Evolutionary conservation across 495 filamentous ascomycete species (phyloP), one percentile per base, ranked within the genome.

Genomic region (Penicillium cataractarum): DNA sequence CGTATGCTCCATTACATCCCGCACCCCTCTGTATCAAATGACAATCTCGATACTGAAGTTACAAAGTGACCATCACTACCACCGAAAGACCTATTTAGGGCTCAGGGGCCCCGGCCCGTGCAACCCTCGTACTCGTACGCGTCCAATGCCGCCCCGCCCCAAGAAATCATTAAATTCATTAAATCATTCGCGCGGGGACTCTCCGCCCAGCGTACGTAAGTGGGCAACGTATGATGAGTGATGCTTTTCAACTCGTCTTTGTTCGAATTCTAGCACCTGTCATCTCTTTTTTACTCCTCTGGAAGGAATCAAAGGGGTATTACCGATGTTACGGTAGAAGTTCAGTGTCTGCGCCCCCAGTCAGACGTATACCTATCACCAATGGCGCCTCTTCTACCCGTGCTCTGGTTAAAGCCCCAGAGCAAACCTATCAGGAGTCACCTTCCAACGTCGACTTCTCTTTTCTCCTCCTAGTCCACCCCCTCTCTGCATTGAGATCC

Each of bases 61-160:
- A 10, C 42, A 46, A 4, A 21, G n/a, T 44, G 3, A 19, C 40
- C 24, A 48, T 6, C 44, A 49, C 4, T 10, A 48, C 42, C 22
- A 49, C 22, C 17, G 4, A 27, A 17, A 27, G 9, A 29, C 29
- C 33, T 8, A 32, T 12, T 32, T 58, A 55, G 57, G 57, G 56
- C 52, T 55, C 37, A 57, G 24, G 60, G 24, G 2, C 1, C n/a
- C 22, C 62, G 59, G 57, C 51, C 50, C 63, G 65, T 63, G 53
- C 66, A 24, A 52, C 54, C 27, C 17, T 72, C 70, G 70, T 72
- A 72, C 65, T 72, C 70, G 68, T 71, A 70, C 60, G 65, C 64
- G 61, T 66, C 57, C 60, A 59, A 26, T 46, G 55, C 65, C 70
- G 70, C 67, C 70, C 70, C 67, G 64, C 69, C 61, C 69, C 67